A percentile compares a stretch with the other conserved stretches of the same genome.
Conservation (phyloP, 2,329 filamentous ascomycete genomes). For the Cladosporium cucumerinum region DNA sequence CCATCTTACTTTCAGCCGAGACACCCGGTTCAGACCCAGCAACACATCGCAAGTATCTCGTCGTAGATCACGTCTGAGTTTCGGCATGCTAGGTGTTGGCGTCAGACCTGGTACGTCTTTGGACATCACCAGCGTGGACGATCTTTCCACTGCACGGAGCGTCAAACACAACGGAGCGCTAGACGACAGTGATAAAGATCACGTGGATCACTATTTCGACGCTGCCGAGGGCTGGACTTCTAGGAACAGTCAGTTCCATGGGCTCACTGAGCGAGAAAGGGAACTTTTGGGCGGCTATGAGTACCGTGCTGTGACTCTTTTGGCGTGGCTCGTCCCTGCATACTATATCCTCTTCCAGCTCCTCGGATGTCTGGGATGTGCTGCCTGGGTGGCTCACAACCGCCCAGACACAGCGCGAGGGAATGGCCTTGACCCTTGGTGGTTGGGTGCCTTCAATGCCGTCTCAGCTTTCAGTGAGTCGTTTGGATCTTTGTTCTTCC, state of each 20-base stretch:
- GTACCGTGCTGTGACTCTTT: conserved; percentile 59
- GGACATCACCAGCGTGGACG: conserved; percentile 11
- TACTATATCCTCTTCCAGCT: conserved; percentile 62
- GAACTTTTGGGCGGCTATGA: conserved; percentile 61
- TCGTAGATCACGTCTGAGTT: conserved; percentile 25
- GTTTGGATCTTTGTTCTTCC: too few species aligned
- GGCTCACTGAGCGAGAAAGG: conserved; percentile 52
- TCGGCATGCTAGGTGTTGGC: conserved; percentile 20
- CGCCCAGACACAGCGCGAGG: conserved; percentile 46
- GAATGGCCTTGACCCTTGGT: conserved; percentile 64
- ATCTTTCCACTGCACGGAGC: background rate
- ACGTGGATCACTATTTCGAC: conserved; percentile 16
- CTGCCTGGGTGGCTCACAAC: conserved; percentile 58
- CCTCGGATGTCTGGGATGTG: conserved; percentile 57
- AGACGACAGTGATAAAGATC: background rate
- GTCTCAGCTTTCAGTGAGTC: conserved; percentile 64
- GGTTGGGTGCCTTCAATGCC: conserved; percentile 65
- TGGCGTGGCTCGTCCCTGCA: conserved; percentile 57
- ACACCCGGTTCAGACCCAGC: conserved; percentile 25
- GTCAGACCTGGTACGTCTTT: conserved; percentile 22
- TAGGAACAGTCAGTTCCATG: conserved; percentile 55
- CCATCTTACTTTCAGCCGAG: conserved; percentile 30
- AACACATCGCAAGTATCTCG: conserved; percentile 4
- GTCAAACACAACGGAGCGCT: background rate
- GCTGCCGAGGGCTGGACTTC: conserved; percentile 25